Conservation (phyloP, 2,329 filamentous ascomycete species). For the Talaromyces sp. region DNA sequence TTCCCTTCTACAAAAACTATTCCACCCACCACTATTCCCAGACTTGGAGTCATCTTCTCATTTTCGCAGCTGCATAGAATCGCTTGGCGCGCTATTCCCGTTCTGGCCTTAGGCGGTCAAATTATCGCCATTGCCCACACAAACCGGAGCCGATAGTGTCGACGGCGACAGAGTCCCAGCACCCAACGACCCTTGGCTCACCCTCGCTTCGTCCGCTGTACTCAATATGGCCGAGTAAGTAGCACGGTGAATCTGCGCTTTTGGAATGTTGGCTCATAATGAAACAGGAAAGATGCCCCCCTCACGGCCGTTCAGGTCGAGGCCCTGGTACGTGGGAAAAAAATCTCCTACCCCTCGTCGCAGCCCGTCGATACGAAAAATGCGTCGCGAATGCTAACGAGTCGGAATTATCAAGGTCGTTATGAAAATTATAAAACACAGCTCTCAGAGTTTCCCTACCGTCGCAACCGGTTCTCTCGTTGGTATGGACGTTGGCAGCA, state of each 20-base stretch:
- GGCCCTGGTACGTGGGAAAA: conserved; percentile 66
- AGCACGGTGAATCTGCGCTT: background rate
- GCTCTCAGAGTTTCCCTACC: conserved; percentile 80
- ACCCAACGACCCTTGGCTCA: conserved; percentile 12
- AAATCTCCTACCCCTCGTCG: conserved; percentile 27
- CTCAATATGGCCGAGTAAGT: conserved; percentile 30
- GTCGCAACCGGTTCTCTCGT: conserved; percentile 85
- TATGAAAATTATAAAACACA: conserved; percentile 98
- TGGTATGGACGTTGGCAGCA: conserved; percentile 79
- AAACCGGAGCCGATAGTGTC: conserved; percentile 18
- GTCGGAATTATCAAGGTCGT: conserved; percentile 60
- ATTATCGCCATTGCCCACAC: conserved; percentile 28
- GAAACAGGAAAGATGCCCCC: conserved; percentile 58
- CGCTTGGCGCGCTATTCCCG: conserved; percentile 24
- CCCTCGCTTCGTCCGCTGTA: conserved; percentile 17
- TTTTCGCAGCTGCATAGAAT: background rate
- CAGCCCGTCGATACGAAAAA: conserved; percentile 14
- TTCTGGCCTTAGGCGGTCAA: conserved; percentile 21
- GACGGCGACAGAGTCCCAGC: conserved; percentile 12
- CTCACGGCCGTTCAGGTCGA: conserved; percentile 89
- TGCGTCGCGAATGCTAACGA: background rate
- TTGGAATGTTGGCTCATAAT: background rate
- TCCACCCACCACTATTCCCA: background rate
- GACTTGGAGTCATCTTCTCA: background rate
- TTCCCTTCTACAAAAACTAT: background rate